Conservation (phyloP, 768 basidiomycete genomes). For the Termitomyces sp. region DNA sequence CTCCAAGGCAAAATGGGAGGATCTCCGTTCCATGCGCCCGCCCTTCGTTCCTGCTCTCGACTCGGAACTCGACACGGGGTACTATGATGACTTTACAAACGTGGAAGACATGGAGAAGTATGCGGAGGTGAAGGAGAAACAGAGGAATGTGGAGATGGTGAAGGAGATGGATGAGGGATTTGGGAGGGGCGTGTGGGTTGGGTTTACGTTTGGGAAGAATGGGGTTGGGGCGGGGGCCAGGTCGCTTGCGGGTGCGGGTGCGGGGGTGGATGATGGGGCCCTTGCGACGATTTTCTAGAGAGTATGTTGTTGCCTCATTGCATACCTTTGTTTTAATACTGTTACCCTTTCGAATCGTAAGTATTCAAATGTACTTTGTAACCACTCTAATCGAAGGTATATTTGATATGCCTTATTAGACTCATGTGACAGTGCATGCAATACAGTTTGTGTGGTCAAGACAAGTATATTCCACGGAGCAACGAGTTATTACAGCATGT, state of each 20-base stretch:
- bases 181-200: constrained; percentile 82
- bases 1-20: constrained; percentile 67
- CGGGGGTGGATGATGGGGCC: constrained; percentile 45
- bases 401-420: too few species aligned
- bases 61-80: constrained; percentile 91
- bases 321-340: too few species aligned
- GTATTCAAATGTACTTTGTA: too few species aligned
- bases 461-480: constrained; percentile 4
- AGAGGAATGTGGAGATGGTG: constrained; percentile 88
- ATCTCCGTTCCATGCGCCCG: constrained; percentile 69
- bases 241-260: constrained; percentile 27
- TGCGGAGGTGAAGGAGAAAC: constrained; percentile 97
- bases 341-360: too few species aligned
- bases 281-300: constrained; percentile 57
- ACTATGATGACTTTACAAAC: constrained; percentile 89
- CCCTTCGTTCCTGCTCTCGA: constrained; percentile 96
- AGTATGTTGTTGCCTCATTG: too few species aligned
- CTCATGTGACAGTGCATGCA: too few species aligned
- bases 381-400: too few species aligned
- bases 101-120: constrained; percentile 98
- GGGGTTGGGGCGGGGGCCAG: constrained; percentile 60
- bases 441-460: not conserved
- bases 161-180: constrained; percentile 80
- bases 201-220: constrained; percentile 90
- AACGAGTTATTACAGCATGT: constrained; percentile 6